A percentile compares a stretch with the other conserved stretches of the same genome.
Evolutionary conservation across 176 grass and related monocot species (phyloP).

Genomic region (Poa pratensis): DNA sequence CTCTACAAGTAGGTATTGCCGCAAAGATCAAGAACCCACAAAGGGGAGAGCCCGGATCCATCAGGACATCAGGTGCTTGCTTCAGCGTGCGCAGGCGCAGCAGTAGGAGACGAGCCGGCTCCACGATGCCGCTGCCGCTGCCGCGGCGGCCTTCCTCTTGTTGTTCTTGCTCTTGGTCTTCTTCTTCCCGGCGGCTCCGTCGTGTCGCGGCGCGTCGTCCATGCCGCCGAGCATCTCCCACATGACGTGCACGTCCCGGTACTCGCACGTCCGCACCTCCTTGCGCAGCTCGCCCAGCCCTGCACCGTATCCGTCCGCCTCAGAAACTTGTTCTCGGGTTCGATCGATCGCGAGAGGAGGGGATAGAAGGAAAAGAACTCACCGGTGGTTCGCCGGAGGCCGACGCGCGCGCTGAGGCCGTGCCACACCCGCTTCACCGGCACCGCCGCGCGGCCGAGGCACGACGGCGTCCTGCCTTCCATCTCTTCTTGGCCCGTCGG

Average conservation of each 20-base stretch:
- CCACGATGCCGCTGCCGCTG: not conserved
- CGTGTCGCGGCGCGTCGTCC: not conserved
- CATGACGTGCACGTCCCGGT: constrained; percentile 71
- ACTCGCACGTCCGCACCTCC: constrained; percentile 73
- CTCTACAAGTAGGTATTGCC: not conserved
- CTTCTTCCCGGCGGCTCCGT: not conserved
- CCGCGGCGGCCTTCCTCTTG: not conserved
- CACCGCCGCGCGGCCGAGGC: constrained; percentile 46
- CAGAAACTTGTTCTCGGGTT: not conserved
- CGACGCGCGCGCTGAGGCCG: constrained; percentile 44
- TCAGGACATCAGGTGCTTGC: not conserved
- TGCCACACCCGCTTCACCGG: constrained; percentile 54
- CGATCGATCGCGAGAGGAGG: not conserved
- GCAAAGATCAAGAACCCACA: not conserved
- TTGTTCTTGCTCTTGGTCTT: not conserved
- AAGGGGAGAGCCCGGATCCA: not conserved
- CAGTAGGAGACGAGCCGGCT: constrained; percentile 36
- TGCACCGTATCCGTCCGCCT: not conserved
- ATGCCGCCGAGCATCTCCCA: constrained; percentile 67
- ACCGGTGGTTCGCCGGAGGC: constrained; percentile 47
- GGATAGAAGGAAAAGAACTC: not conserved
- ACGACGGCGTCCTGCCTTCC: constrained; percentile 22
- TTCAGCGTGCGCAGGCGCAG: constrained; percentile 29
- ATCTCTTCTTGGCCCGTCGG: not conserved
- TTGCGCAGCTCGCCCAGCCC: constrained; percentile 54